These are phyloP conservation scores for Lactarius vividus DNA, from an alignment of 768 basidiomycete genomes.

Conservation along the genomic window DNA sequence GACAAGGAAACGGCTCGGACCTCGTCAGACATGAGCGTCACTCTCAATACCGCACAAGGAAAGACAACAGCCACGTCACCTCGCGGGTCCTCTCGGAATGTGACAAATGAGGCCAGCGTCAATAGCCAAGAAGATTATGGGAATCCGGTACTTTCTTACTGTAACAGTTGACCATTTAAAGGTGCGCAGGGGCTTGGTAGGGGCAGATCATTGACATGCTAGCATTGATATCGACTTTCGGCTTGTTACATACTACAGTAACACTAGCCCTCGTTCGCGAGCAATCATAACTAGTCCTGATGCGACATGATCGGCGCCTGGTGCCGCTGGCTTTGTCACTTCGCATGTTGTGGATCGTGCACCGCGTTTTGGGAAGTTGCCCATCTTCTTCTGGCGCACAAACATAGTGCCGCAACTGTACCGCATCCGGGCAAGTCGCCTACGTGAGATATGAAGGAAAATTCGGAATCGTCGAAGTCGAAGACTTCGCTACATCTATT, in stretches of 20 bases:
- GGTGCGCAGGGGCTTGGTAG: too few species aligned
- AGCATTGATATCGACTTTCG: too few species aligned
- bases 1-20: too few species aligned
- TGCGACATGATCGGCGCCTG: too few species aligned
- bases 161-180: neutral
- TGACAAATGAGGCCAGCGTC: neutral
- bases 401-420: neutral
- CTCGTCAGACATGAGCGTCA: too few species aligned
- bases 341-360: neutral
- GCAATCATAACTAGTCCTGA: neutral
- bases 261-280: neutral
- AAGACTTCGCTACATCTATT: constrained; percentile 4
- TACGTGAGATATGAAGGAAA: constrained; percentile 4
- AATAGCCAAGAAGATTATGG: neutral
- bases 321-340: too few species aligned
- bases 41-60: neutral
- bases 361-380: neutral
- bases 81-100: neutral
- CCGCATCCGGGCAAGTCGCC: neutral
- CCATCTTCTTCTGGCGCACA: neutral
- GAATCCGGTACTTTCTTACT: neutral
- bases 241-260: neutral
- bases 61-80: neutral
- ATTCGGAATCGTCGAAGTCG: constrained; percentile 7
- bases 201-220: too few species aligned